Conservation (phyloP, 2,329 filamentous ascomycete genomes). For the Cladobotryum protrusum region DNA sequence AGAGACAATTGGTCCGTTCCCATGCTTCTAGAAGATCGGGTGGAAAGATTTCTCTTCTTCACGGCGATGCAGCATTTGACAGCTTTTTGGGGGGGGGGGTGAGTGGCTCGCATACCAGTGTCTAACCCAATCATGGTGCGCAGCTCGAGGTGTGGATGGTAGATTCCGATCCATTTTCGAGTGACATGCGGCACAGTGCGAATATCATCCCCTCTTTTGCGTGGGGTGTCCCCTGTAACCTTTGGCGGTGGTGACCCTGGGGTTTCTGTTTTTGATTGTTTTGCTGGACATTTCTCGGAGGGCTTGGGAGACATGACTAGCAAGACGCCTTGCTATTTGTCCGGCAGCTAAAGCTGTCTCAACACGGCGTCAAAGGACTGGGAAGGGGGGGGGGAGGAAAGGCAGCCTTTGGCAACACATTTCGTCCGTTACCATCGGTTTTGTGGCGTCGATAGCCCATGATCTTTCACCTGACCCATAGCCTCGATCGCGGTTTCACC, state of each 20-base stretch:
- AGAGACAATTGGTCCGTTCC: neutral
- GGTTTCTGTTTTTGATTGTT: too few relatives aligned
- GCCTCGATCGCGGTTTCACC: neutral
- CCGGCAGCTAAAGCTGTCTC: too few relatives aligned
- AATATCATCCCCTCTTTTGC: too few relatives aligned
- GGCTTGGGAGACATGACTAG: too few relatives aligned
- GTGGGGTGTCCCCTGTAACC: neutral
- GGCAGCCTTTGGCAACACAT: too few relatives aligned
- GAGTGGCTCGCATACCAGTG: too few relatives aligned
- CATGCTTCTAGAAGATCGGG: constrained; percentile 16
- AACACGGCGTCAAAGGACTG: neutral
- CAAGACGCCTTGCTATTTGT: too few relatives aligned
- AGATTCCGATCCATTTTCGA: constrained; percentile 31
- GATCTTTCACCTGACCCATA: neutral
- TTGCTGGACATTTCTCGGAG: too few relatives aligned
- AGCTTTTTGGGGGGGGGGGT: too few relatives aligned
- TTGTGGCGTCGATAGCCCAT: neutral
- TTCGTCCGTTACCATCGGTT: neutral
- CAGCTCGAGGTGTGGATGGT: neutral
- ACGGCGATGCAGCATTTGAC: too few relatives aligned
- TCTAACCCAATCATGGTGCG: constrained; percentile 1
- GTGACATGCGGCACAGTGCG: constrained; percentile 25
- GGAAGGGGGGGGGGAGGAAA: too few relatives aligned
- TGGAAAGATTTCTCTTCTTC: neutral
- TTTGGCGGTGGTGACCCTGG: too few relatives aligned